Conservation (phyloP, 2,329 filamentous ascomycete genomes). For the Cercospora sesami region DNA sequence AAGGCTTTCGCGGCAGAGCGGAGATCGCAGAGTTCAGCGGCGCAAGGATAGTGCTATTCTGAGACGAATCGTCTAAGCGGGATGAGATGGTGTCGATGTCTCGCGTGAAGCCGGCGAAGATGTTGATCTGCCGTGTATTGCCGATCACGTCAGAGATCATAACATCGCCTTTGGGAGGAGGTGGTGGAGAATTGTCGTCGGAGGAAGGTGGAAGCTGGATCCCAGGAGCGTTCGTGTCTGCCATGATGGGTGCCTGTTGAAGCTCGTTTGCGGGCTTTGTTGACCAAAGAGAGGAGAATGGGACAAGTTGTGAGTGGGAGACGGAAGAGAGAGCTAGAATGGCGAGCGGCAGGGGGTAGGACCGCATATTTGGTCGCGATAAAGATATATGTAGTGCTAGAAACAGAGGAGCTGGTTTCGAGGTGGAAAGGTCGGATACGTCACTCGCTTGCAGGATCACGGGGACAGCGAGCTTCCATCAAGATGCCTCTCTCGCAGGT, state of each 20-base stretch:
- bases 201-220: conserved; percentile 31
- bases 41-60: conserved; percentile 82
- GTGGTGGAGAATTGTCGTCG: conserved; percentile 14
- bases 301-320: conserved; percentile 13
- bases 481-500: background rate
- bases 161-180: conserved; percentile 45
- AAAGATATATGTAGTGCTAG: background rate
- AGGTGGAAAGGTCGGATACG: conserved; percentile 3
- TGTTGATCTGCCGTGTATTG: conserved; percentile 73
- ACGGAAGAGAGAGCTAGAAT: conserved; percentile 23
- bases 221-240: conserved; percentile 22
- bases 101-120: conserved; percentile 79
- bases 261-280: conserved; percentile 8
- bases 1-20: conserved; percentile 77
- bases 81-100: conserved; percentile 68
- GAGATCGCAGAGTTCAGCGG: conserved; percentile 82
- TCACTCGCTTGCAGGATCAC: conserved; percentile 5
- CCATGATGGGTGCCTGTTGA: conserved; percentile 30
- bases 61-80: conserved; percentile 65
- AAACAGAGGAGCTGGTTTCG: conserved; percentile 6
- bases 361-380: conserved; percentile 7
- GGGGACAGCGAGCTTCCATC: background rate
- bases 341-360: conserved; percentile 7
- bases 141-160: conserved; percentile 83
- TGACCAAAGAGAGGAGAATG: background rate